Conservation (phyloP, 192 early-diverging fungal genomes). For the Dimargaris cristalligena region DNA sequence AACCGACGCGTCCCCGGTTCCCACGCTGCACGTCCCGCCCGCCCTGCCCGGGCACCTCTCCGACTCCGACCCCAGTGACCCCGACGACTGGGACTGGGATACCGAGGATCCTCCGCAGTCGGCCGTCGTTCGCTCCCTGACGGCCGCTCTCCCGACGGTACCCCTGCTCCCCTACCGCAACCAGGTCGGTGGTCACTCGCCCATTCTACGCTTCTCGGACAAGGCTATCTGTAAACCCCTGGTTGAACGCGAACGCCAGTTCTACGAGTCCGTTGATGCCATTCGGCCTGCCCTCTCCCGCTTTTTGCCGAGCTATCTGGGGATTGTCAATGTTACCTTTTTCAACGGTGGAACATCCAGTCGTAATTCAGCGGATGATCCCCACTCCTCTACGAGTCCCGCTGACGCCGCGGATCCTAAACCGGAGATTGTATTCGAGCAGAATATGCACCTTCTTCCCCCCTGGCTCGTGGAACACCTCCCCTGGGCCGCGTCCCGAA, state of each 20-base stretch:
- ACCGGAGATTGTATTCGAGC: slow-evolving; percentile 73
- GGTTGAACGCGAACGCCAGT: slow-evolving; percentile 58
- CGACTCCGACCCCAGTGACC: background rate
- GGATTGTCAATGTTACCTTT: slow-evolving; percentile 88
- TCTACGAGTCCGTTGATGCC: slow-evolving; percentile 77
- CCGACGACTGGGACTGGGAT: background rate
- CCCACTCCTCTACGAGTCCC: slow-evolving; percentile 17
- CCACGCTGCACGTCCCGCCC: background rate
- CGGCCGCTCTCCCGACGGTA: slow-evolving; percentile 15
- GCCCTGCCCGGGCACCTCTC: background rate
- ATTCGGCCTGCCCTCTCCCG: slow-evolving; percentile 59
- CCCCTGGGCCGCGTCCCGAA: too few relatives aligned
- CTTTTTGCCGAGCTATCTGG: slow-evolving; percentile 85
- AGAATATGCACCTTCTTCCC: slow-evolving; percentile 77
- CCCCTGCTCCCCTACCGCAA: slow-evolving; percentile 64
- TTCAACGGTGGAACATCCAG: slow-evolving; percentile 20
- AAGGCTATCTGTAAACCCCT: slow-evolving; percentile 94
- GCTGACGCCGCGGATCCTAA: slow-evolving; percentile 20
- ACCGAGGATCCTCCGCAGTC: background rate
- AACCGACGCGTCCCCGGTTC: too few relatives aligned
- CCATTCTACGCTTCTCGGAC: slow-evolving; percentile 89
- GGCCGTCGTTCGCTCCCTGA: background rate
- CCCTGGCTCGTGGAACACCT: slow-evolving; percentile 36
- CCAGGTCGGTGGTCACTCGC: slow-evolving; percentile 92
- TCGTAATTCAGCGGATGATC: slow-evolving; percentile 24